Percentiles rank a stretch among this genome's conserved stretches.
Conservation (phyloP, 148 eudicot genomes). For the Beta vulgaris region DNA sequence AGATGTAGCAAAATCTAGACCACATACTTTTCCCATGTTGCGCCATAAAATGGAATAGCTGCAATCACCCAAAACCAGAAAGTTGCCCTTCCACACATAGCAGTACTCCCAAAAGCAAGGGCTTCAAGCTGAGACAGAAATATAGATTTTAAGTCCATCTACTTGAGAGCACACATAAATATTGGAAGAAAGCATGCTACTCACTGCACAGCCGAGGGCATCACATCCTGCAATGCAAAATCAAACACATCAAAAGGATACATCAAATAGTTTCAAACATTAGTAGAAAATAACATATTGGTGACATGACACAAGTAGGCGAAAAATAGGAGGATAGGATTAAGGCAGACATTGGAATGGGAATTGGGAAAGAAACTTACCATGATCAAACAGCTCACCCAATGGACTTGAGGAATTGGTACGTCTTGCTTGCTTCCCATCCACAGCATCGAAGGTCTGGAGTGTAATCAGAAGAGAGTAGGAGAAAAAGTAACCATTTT, state of each 20-base stretch:
- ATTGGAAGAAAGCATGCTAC: slow-evolving; percentile 37
- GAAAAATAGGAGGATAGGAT: background rate
- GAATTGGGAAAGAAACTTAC: slow-evolving; percentile 35
- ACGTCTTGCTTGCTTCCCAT: slow-evolving; percentile 99
- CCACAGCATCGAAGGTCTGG: slow-evolving; percentile 98
- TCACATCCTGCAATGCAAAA: slow-evolving; percentile 70
- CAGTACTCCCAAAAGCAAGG: slow-evolving; percentile 85
- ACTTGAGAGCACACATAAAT: slow-evolving; percentile 1
- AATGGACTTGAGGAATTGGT: slow-evolving; percentile 96
- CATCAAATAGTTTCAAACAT: background rate
- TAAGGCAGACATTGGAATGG: background rate
- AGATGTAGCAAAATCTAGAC: slow-evolving; percentile 16
- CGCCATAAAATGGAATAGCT: slow-evolving; percentile 83
- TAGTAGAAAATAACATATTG: background rate
- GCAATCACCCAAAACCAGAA: slow-evolving; percentile 93
- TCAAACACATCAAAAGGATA: slow-evolving; percentile 20
- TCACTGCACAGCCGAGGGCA: slow-evolving; percentile 89
- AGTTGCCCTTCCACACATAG: slow-evolving; percentile 78
- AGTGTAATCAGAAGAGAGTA: slow-evolving; percentile 8
- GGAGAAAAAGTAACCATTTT: background rate
- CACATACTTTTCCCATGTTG: slow-evolving; percentile 97
- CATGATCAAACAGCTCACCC: slow-evolving; percentile 98
- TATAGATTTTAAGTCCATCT: background rate
- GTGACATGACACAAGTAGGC: background rate
- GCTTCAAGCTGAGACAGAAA: slow-evolving; percentile 62